Percentiles rank a stretch among this genome's conserved stretches.
Evolutionary conservation across 2,329 filamentous ascomycete species (phyloP).

Genomic region (Fusarium sp.): DNA sequence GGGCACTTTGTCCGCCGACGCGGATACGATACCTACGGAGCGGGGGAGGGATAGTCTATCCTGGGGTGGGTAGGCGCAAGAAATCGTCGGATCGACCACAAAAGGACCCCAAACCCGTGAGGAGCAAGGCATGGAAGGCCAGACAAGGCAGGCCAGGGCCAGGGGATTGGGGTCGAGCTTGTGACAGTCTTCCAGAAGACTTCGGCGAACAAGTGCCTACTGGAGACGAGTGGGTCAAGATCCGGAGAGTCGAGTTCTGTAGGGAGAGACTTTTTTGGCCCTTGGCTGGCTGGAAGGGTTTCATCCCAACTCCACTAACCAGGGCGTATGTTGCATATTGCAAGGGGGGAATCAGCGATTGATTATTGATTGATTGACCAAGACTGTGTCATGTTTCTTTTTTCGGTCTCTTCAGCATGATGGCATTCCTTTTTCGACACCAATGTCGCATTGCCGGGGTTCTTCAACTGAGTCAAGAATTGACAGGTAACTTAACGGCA

Average conservation of each 20-base stretch:
- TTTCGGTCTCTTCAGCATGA: background rate
- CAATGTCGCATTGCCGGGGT: background rate
- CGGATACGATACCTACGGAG: constrained; percentile 27
- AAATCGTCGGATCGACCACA: constrained; percentile 10
- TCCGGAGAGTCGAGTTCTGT: background rate
- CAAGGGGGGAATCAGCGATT: background rate
- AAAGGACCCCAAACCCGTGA: constrained; percentile 26
- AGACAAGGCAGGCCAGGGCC: constrained; percentile 2
- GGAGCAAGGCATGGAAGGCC: constrained; percentile 11
- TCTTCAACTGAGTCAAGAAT: background rate
- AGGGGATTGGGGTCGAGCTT: background rate
- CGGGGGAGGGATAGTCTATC: background rate
- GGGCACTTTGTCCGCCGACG: constrained; percentile 23
- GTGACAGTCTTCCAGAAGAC: constrained; percentile 41
- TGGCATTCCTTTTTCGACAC: background rate
- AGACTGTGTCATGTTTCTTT: constrained; percentile 16
- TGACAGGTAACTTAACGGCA: background rate
- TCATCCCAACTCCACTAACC: constrained; percentile 12
- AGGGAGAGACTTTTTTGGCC: background rate
- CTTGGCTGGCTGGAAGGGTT: constrained; percentile 10
- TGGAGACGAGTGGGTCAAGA: background rate
- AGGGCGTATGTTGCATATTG: constrained; percentile 4
- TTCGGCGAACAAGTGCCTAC: constrained; percentile 23
- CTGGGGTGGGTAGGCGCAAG: constrained; percentile 1
- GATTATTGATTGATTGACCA: constrained; percentile 1